Evolutionary conservation across 352 stramenopile genomes (phyloP).

Genomic region (Phytophthora hybrid): DNA sequence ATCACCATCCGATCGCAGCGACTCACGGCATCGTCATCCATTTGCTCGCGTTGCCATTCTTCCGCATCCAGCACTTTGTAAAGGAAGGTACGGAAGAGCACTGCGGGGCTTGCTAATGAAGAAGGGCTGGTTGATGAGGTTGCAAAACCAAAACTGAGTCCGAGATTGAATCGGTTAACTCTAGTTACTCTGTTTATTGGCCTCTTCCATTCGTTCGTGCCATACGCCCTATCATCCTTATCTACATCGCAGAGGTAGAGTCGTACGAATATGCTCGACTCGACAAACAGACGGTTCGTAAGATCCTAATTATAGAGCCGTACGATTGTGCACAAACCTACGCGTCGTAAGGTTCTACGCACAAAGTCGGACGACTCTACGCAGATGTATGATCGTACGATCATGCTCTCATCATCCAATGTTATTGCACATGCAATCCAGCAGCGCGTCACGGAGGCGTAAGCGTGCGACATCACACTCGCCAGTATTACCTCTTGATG

Average conservation of each 20-base stretch:
- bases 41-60: too few relatives aligned
- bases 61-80: not conserved
- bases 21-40: too few relatives aligned
- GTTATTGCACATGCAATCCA: not conserved
- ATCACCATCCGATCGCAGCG: too few relatives aligned
- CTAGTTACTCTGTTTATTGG: not conserved
- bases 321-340: not conserved
- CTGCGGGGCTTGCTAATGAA: not conserved
- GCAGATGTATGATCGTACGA: not conserved
- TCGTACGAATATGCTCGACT: not conserved
- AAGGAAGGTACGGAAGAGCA: constrained; percentile 1
- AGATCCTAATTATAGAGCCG: not conserved
- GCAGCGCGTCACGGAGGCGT: too few relatives aligned
- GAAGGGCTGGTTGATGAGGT: not conserved
- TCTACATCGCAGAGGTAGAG: not conserved
- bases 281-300: not conserved
- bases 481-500: too few relatives aligned
- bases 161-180: constrained; percentile 1
- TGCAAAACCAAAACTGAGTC: not conserved
- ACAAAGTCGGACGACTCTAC: not conserved
- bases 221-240: not conserved
- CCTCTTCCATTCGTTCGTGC: not conserved
- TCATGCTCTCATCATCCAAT: not conserved
- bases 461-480: too few relatives aligned
- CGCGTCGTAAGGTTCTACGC: not conserved